These are phyloP conservation scores for Suhomyces wounanorum DNA, from an alignment of 1,139 yeast genomes.

Conservation along the genomic window DNA sequence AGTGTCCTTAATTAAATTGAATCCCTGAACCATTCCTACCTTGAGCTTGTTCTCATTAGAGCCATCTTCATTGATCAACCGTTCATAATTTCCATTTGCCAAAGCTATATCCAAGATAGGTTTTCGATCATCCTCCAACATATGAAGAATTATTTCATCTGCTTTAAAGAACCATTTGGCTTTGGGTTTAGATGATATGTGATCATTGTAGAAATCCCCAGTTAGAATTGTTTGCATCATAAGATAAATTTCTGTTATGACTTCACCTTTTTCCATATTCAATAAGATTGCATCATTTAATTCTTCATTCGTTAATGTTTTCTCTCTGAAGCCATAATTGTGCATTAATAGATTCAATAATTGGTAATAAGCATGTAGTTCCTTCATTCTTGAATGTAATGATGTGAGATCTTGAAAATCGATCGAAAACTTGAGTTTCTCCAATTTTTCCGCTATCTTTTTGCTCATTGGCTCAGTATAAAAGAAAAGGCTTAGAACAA, in stretches of 20 bases:
- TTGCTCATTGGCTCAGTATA: slow-evolving; percentile 48
- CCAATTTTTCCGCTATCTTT: slow-evolving; percentile 35
- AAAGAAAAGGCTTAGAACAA: slow-evolving; percentile 37
- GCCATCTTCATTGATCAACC: slow-evolving; percentile 52
- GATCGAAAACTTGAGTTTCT: slow-evolving; percentile 44
- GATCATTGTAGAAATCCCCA: slow-evolving; percentile 34
- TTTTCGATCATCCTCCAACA: slow-evolving; percentile 45
- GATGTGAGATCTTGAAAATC: slow-evolving; percentile 43
- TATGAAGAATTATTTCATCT: slow-evolving; percentile 44
- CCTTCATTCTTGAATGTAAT: slow-evolving; percentile 29
- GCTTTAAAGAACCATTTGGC: slow-evolving; percentile 66
- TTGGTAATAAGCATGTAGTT: slow-evolving; percentile 31
- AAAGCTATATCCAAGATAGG: slow-evolving; percentile 46
- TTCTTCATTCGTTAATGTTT: slow-evolving; percentile 35
- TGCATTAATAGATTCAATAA: slow-evolving; percentile 27
- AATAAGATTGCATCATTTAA: slow-evolving; percentile 39
- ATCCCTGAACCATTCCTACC: slow-evolving; percentile 49
- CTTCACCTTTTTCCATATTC: slow-evolving; percentile 29
- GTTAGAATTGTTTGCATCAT: slow-evolving; percentile 43
- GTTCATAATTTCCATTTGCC: slow-evolving; percentile 42
- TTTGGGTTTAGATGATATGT: slow-evolving; percentile 19
- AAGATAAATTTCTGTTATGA: slow-evolving; percentile 38
- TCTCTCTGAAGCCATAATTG: slow-evolving; percentile 43
- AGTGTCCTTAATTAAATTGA: slow-evolving; percentile 37
- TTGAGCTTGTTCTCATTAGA: slow-evolving; percentile 42